Base-by-base conservation (phyloP, 768 basidiomycete species). In the Phaffia tasmanica region DNA sequence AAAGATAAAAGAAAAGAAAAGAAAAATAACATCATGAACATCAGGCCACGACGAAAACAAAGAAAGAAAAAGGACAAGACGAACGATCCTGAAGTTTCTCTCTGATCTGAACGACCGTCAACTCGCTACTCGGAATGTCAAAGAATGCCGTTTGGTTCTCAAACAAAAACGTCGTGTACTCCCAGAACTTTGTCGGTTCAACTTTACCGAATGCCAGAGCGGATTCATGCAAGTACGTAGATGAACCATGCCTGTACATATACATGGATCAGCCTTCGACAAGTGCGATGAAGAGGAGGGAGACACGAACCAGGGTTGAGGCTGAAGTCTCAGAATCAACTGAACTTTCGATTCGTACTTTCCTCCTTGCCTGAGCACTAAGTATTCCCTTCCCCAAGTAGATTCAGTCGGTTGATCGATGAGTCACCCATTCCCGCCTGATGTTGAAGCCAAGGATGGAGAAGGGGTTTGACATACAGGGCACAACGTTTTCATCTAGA, bases 181-280 rank as follows among this genome's bases (percentile, higher is more conserved):
- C 70, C 88, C 89, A 91, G 77, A 87, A 93, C 25, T 83, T 78
- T n/a, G 83, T 81, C 0, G 91, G 89, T 0, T 87, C 82, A 23
- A 82, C 81, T 42, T 83, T 83, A 3, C 84, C 81, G 47, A 86
- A 88, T 6, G 90, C 89, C 11, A 94, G 79, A 15, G 81, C 85
- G 18, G 89, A 87, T 77, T 95, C 92, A 70, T 88, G 86, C 2
- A 84, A 83, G 61, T 86, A 80, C 0, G 84, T 87, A 0, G 87
- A 62, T 4, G 62, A 50, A 2, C 57, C 63, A 32, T 64, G 58
- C 60, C 64, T 64, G 23, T 11, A 29, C 32, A 35, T 14, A 5
- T 16, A 46, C 27, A 55, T 1, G n/a, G 21, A 30, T 58, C 57
- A 58, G 30, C 30, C 1, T 18, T 11, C 11, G 7, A 18, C n/a